A percentile compares a stretch with the other conserved stretches of the same genome.
Evolutionary conservation across 768 basidiomycete genomes (phyloP).

Genomic region (Podaxis sp.): DNA sequence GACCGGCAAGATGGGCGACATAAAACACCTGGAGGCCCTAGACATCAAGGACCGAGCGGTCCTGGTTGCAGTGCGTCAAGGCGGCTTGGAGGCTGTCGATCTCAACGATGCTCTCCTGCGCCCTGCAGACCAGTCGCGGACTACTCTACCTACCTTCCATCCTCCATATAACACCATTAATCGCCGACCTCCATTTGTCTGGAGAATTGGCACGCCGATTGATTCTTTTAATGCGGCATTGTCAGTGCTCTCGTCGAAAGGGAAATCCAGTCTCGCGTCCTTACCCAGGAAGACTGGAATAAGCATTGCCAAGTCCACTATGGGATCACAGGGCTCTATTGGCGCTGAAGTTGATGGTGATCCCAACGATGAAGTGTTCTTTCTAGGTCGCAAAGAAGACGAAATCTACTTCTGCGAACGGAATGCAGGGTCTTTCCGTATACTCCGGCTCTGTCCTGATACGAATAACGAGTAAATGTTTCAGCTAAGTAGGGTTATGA

Average conservation of each 20-base stretch:
- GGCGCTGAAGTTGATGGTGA: constrained; percentile 44
- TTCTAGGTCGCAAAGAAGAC: constrained; percentile 72
- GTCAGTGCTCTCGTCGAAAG: constrained; percentile 29
- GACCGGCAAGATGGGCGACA: constrained; percentile 64
- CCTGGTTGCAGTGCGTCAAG: constrained; percentile 81
- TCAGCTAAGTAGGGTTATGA: neutral
- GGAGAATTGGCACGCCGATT: constrained; percentile 77
- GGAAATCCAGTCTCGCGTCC: constrained; percentile 22
- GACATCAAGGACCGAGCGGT: constrained; percentile 73
- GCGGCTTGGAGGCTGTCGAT: constrained; percentile 79
- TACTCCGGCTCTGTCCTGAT: constrained; percentile 60
- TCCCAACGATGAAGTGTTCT: constrained; percentile 67
- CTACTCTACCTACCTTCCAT: constrained; percentile 64
- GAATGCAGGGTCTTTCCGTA: constrained; percentile 67
- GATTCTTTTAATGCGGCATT: constrained; percentile 33
- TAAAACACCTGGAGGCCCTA: constrained; percentile 80
- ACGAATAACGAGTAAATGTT: constrained; percentile 16
- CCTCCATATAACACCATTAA: constrained; percentile 58
- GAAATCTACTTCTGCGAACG: constrained; percentile 82
- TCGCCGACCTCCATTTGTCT: constrained; percentile 71
- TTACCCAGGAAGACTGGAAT: constrained; percentile 20
- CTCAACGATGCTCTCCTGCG: constrained; percentile 73
- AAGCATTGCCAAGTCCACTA: constrained; percentile 40
- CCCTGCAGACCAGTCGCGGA: constrained; percentile 78
- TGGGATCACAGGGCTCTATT: constrained; percentile 39